Conservation (phyloP, 2,329 filamentous ascomycete species). For the Botrytis porri region DNA sequence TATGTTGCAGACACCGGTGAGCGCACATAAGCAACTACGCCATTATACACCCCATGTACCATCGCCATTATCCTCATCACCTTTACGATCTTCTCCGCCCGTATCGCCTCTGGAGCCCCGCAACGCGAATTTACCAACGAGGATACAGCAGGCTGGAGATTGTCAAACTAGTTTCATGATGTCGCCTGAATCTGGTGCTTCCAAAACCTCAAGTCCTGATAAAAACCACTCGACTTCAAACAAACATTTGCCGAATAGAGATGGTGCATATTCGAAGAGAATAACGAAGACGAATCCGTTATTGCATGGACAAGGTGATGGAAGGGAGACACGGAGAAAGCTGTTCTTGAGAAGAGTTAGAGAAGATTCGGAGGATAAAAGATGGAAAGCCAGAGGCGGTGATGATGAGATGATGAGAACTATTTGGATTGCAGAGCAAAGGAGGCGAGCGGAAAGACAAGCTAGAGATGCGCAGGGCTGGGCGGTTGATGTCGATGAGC, state of each 20-base stretch:
- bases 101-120: constrained; percentile 17
- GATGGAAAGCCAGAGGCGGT: constrained; percentile 59
- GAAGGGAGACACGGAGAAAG: constrained; percentile 60
- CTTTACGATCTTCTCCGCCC: constrained; percentile 17
- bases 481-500: constrained; percentile 24
- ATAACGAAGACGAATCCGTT: constrained; percentile 61
- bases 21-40: constrained; percentile 10
- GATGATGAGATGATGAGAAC: constrained; percentile 53
- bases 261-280: constrained; percentile 41
- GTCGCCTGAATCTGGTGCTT: constrained; percentile 9
- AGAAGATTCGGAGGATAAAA: constrained; percentile 56
- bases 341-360: constrained; percentile 68
- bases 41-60: constrained; percentile 20
- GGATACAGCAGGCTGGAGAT: background rate
- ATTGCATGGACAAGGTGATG: constrained; percentile 54
- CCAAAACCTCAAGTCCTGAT: background rate
- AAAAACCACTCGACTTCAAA: constrained; percentile 1
- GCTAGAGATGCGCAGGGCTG: constrained; percentile 33
- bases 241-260: constrained; percentile 18
- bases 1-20: constrained; percentile 17
- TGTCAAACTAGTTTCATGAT: background rate
- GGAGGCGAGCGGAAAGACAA: constrained; percentile 36
- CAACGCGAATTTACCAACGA: constrained; percentile 6
- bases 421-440: constrained; percentile 42
- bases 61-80: constrained; percentile 19